Conservation (phyloP, 345 rosid genomes). For the Citropsis articulata region DNA sequence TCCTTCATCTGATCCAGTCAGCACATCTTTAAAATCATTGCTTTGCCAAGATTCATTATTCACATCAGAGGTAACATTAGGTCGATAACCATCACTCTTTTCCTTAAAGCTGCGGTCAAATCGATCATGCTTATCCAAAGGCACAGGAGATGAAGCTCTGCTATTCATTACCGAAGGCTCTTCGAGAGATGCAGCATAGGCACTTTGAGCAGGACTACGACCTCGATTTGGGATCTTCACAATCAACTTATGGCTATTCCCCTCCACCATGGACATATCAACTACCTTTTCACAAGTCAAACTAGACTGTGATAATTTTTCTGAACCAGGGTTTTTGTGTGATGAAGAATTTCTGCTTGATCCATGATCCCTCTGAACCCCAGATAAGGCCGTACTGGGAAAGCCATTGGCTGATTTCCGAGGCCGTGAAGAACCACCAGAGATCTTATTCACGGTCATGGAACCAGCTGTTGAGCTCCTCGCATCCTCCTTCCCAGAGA, state of each 20-base stretch:
- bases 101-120: conserved; percentile 37
- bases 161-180: conserved; percentile 51
- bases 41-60: conserved; percentile 61
- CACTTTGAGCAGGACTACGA: conserved; percentile 67
- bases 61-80: conserved; percentile 33
- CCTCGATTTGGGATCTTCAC: conserved; percentile 74
- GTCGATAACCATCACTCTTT: conserved; percentile 43
- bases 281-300: conserved; percentile 46
- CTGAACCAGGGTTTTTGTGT: conserved; percentile 46
- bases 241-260: conserved; percentile 56
- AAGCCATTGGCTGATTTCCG: conserved; percentile 57
- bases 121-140: conserved; percentile 57
- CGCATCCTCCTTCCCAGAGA: conserved; percentile 58
- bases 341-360: conserved; percentile 44
- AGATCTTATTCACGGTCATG: conserved; percentile 33
- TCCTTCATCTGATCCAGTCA: conserved; percentile 43
- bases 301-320: conserved; percentile 50
- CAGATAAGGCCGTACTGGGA: conserved; percentile 32
- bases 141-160: conserved; percentile 58
- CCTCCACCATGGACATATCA: conserved; percentile 52
- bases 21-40: conserved; percentile 56
- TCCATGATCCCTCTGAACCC: conserved; percentile 46
- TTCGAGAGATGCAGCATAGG: conserved; percentile 63
- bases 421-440: conserved; percentile 47
- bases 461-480: conserved; percentile 65